Evolutionary conservation across 768 basidiomycete genomes (phyloP), one percentile per base, ranked within the genome.

Genomic region (Hypholoma sublateritium): DNA sequence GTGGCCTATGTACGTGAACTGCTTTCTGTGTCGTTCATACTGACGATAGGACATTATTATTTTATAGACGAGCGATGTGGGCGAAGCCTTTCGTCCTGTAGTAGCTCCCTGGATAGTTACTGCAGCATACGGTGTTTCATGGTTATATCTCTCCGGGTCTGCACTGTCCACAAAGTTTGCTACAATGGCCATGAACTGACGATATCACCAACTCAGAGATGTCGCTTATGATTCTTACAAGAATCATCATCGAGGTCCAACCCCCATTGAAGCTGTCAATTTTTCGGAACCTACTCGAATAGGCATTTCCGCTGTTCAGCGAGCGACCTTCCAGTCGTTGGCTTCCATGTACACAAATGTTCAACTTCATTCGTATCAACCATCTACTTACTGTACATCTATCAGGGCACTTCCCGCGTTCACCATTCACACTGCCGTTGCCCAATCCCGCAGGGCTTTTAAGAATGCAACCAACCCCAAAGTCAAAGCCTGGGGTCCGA

Each of bases 211-310:
- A n/a, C 44, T 11, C 61, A 80, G 87, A 37, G 91, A 93, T 65
- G 89, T 91, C 42, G 79, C 80, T 17, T 93, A 90, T 68, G 91
- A 93, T 72, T 80, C 88, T 13, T 93, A 89, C 71, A 93, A 93
- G 66, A 83, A 88, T 3, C 79, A 88, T 59, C 76, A 82, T 49
- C 78, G 76, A 35, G 89, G 89, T 1, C 90, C 90, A 6, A 78
- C 82, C 13, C 76, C 85, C 1, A 68, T 85, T 42, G 88, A 92
- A 69, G 85, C 87, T 19, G 81, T 79, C 13, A 75, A 85, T 70
- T 85, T 88, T 64, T 85, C 88, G 9, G 88, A 91, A 68, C 79
- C 84, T 4, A 84, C 83, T 35, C 80, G 90, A 32, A 65, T 91
- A 14, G 79, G 79, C n/a, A 75, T 91, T 63, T 75, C 83, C n/a